Conservation (phyloP, 805 yeast species). For the Brettanomyces bruxellensis region DNA sequence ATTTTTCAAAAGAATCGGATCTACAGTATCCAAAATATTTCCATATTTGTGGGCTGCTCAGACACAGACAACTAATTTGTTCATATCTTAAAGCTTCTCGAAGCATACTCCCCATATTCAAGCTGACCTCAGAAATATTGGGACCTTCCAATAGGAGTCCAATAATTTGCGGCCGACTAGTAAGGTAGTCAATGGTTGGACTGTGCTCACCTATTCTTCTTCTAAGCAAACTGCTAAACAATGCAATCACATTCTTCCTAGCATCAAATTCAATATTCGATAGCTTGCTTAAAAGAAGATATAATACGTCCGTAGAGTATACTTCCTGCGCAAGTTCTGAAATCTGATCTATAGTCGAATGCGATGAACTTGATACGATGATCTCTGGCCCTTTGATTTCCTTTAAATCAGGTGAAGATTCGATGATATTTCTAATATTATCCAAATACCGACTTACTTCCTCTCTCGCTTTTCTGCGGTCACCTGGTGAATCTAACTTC, state of each 20-base stretch:
- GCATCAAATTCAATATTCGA: slow-evolving; percentile 79
- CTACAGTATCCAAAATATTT: slow-evolving; percentile 71
- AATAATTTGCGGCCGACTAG: slow-evolving; percentile 58
- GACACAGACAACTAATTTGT: slow-evolving; percentile 47
- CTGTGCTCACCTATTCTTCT: slow-evolving; percentile 68
- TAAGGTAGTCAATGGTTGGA: slow-evolving; percentile 81
- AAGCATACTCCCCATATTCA: slow-evolving; percentile 68
- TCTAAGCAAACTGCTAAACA: slow-evolving; percentile 70
- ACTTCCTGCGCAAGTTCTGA: slow-evolving; percentile 74
- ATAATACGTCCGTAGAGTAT: slow-evolving; percentile 60
- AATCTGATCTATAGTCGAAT: slow-evolving; percentile 55
- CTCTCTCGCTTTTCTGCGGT: slow-evolving; percentile 48
- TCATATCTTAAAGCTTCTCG: slow-evolving; percentile 83
- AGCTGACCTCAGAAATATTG: slow-evolving; percentile 62
- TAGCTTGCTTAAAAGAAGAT: slow-evolving; percentile 49
- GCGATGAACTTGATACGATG: slow-evolving; percentile 32
- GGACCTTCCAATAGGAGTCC: slow-evolving; percentile 59
- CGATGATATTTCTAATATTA: slow-evolving; percentile 54
- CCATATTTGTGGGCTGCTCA: slow-evolving; percentile 66
- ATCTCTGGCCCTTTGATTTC: slow-evolving; percentile 9
- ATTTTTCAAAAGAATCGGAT: slow-evolving; percentile 73
- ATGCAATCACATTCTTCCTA: slow-evolving; percentile 66
- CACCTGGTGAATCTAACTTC: slow-evolving; percentile 42
- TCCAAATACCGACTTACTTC: slow-evolving; percentile 59
- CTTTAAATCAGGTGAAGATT: too few relatives aligned